A percentile compares a stretch with the other conserved stretches of the same genome.
These are phyloP conservation scores for Phytopythium mirpurense DNA, from an alignment of 352 stramenopile species.

Conservation along the genomic window DNA sequence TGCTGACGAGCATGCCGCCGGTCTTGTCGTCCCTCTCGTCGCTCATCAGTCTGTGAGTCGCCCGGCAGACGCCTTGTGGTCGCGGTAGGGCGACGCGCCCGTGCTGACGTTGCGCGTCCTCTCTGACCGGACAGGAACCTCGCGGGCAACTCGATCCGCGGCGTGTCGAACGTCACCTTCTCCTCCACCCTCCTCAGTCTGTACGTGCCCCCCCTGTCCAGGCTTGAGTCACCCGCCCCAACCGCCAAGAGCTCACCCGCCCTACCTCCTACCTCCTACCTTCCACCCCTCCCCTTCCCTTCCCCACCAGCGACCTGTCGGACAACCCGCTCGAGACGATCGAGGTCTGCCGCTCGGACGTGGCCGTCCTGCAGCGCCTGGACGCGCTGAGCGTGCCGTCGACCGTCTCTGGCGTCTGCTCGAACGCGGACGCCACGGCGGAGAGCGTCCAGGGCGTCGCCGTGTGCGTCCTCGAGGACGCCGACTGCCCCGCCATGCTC, in stretches of 20 bases:
- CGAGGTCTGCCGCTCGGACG: conserved; percentile 40
- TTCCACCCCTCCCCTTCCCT: not conserved
- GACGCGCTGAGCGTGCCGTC: conserved; percentile 23
- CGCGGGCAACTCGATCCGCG: conserved; percentile 44
- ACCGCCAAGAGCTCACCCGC: no score
- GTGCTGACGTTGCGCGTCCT: not conserved
- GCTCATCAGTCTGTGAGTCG: conserved; percentile 50
- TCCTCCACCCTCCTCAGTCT: conserved; percentile 43
- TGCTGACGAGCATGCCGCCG: conserved; percentile 37
- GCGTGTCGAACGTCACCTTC: conserved; percentile 41
- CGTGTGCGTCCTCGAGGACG: conserved; percentile 32
- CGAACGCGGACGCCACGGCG: conserved; percentile 15
- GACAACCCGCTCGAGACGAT: conserved; percentile 42
- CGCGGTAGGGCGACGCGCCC: not conserved
- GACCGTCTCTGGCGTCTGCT: conserved; percentile 24
- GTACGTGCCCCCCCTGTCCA: conserved; percentile 8
- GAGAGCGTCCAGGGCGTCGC: conserved; percentile 25
- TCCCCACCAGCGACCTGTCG: conserved; percentile 16
- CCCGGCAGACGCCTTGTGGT: not conserved
- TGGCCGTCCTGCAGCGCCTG: conserved; percentile 32
- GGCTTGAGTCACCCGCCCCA: no score
- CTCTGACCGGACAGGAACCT: conserved; percentile 36
- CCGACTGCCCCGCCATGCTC: conserved; percentile 12
- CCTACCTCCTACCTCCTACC: not conserved
- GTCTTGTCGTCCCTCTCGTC: conserved; percentile 37